A percentile compares a stretch with the other conserved stretches of the same genome.
Conservation (phyloP, 768 basidiomycete species). For the Boletus rubescentipes region DNA sequence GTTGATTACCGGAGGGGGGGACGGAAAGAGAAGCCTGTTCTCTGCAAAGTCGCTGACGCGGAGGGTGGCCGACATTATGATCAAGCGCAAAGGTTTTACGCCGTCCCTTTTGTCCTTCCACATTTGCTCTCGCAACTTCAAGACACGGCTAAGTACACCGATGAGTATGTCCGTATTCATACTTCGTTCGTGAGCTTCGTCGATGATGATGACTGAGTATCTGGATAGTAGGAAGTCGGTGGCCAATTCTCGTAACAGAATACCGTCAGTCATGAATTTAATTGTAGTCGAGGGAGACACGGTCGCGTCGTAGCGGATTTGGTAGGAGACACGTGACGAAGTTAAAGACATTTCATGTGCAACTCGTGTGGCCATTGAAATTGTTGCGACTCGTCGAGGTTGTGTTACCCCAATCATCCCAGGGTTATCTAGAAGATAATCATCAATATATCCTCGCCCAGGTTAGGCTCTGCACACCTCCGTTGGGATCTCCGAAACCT, state of each 20-base stretch:
- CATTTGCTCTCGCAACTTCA: conserved; percentile 84
- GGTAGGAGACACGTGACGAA: conserved; percentile 84
- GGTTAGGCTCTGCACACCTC: conserved; percentile 51
- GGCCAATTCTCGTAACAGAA: conserved; percentile 88
- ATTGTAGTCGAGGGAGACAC: conserved; percentile 87
- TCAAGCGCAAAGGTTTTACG: conserved; percentile 82
- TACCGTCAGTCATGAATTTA: conserved; percentile 99
- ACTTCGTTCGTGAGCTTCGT: conserved; percentile 97
- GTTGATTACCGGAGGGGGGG: conserved; percentile 88
- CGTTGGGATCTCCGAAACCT: conserved; percentile 82
- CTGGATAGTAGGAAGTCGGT: conserved; percentile 90
- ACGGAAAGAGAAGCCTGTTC: conserved; percentile 76
- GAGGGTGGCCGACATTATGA: conserved; percentile 99
- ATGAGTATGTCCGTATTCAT: conserved; percentile 98
- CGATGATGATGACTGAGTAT: conserved; percentile 94
- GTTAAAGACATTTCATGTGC: conserved; percentile 89
- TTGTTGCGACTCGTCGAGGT: conserved; percentile 94
- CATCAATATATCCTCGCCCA: conserved; percentile 1
- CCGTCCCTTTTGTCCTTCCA: conserved; percentile 79
- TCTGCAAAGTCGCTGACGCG: conserved; percentile 90
- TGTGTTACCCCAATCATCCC: conserved; percentile 99
- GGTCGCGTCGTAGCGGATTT: conserved; percentile 96
- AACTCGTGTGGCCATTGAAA: conserved; percentile 94
- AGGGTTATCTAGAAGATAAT: conserved; percentile 71
- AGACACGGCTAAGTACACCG: conserved; percentile 92